Evolutionary conservation across 2,329 filamentous ascomycete genomes (phyloP).

Genomic region (Beauveria medogensis): DNA sequence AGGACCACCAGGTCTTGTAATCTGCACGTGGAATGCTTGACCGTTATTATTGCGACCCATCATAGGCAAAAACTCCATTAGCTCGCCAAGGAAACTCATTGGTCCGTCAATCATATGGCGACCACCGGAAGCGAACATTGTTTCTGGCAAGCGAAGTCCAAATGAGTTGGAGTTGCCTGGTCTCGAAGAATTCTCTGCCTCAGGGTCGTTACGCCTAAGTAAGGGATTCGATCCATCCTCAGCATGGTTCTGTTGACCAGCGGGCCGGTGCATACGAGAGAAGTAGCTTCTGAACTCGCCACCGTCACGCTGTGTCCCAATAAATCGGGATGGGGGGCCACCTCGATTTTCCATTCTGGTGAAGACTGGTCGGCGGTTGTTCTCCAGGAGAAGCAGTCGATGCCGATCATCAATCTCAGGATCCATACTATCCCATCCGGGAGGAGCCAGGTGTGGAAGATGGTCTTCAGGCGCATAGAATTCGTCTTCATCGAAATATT

Average conservation of each 20-base stretch:
- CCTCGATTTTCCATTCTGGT: constrained; percentile 38
- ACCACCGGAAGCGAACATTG: constrained; percentile 32
- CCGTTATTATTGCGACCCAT: constrained; percentile 36
- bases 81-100: constrained; percentile 46
- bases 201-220: constrained; percentile 53
- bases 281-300: constrained; percentile 44
- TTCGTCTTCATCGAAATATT: constrained; percentile 53
- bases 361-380: constrained; percentile 33
- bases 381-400: constrained; percentile 43
- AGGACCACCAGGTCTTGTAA: constrained; percentile 39
- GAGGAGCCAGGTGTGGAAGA: constrained; percentile 35
- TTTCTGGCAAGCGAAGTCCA: constrained; percentile 41
- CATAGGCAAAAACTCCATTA: constrained; percentile 46
- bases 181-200: constrained; percentile 40
- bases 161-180: constrained; percentile 43
- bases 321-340: constrained; percentile 49
- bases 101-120: constrained; percentile 38
- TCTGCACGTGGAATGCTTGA: constrained; percentile 52
- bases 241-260: constrained; percentile 40
- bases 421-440: constrained; percentile 51
- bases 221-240: constrained; percentile 86
- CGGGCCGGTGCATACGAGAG: constrained; percentile 45
- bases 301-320: constrained; percentile 44
- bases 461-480: constrained; percentile 42
- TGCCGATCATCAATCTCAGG: constrained; percentile 42